Base-by-base conservation (phyloP, 2,329 filamentous ascomycete genomes). In the Bipolaris sorokiniana region DNA sequence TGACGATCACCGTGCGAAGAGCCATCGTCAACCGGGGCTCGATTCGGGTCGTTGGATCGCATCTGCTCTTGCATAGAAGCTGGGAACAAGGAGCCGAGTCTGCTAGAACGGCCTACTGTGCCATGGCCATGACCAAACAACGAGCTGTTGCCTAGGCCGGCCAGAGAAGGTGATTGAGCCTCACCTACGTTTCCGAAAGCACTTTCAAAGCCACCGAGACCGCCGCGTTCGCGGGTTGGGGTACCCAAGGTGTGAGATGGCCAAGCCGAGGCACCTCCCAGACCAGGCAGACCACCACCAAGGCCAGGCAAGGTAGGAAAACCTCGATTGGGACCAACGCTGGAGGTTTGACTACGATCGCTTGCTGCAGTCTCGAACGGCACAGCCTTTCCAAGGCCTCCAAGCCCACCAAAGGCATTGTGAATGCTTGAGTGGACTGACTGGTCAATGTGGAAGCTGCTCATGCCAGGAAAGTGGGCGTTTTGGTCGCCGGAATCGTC, bases 311-410 rank as follows among this genome's bases (percentile, higher is more conserved):
- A 73, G 10, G 81, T 78, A 11, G 88, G 82, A 63, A 91, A 96
- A 9, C 84, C 88, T 68, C 92, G 90, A 41, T 80, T 79, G 23
- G 90, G 87, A 11, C 91, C 90, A 16, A 89, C 90, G 70, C 93
- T 97, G 0, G 93, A 97, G 0, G 91, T 97, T 76, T 97, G 92
- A 73, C 93, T 97, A 18, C 94, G 89, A 73, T 98, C 94, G 65
- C 92, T 91, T 5, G 89, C 89, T 49, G 91, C 88, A 55, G 80
- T 75, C 62, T 84, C 84, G 59, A 77, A 79, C 45, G 75, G 68
- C 41, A 65, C 73, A 28, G 76, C 66, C 42, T 80, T 76, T 31
- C 79, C 78, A 85, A 84, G 54, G 77, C 80, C 65, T 79, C 80
- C 64, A 70, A 83, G 76, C 82, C 88, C 16, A 51, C 84, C 84